Base-by-base conservation (phyloP, 176 grass and related monocot species). In the Olyra latifolia region DNA sequence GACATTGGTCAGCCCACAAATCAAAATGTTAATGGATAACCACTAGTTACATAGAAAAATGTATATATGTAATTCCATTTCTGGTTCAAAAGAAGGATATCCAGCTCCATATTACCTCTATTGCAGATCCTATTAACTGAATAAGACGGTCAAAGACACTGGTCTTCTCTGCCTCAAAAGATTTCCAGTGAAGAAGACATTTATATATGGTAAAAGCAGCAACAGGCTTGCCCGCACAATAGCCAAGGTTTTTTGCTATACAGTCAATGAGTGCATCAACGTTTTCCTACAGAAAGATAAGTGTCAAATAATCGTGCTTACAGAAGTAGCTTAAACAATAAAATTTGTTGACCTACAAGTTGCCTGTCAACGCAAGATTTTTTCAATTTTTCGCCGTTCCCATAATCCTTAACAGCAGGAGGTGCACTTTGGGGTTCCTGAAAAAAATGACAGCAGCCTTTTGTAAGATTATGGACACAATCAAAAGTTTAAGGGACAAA, bases 151-250 rank as follows among this genome's bases (percentile, higher is more conserved):
- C 96, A 93, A 99, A 99, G 69, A 99, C 96, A 73, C 86, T 93
- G 15, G 96, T 93, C 83, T 87, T 99, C 55, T 99, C 96, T 40
- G 96, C 92, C 83, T 99, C 96, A 52, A 99, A 99, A 66, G 92
- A 99, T 83, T 99, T 99, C 96, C 96, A 99, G 60, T 95, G 87
- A 71, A 99, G 88, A 54, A 99, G 96, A 50, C 96, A 99, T 85
- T 88, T 99, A 85, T 99, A 99, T 80, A 95, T 99, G 35, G 90
- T 95, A 79, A 92, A 82, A 45, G 90, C 92, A 78, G 96, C 96
- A 72, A 95, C 90, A 79, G 95, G 95, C 81, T 98, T 98, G 74
- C 85, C 95, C 38, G 83, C 82, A 49, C 92, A 85, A 72, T 91
- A 98, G 75, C 95, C 95, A 87, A 94, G 83, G 78, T 95, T 89